A percentile compares a stretch with the other conserved stretches of the same genome.
phyloP scores from a whole-genome alignment of 495 filamentous ascomycete species.

The Alectoria sarmentosa region DNA sequence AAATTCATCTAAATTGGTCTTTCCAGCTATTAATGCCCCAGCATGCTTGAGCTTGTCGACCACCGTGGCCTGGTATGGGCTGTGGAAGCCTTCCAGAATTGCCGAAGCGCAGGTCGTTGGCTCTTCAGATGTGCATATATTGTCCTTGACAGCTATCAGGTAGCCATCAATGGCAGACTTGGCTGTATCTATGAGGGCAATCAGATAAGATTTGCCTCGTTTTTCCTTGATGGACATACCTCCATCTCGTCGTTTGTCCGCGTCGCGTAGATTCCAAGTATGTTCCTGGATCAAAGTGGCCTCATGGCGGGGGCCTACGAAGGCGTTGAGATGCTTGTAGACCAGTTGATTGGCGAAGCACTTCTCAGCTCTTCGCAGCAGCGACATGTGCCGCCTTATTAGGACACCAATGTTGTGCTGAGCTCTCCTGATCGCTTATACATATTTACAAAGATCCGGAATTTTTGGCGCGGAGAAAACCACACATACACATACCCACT shows the following conservation, averaged over 20 bases:
- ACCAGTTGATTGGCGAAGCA: conserved; percentile 41
- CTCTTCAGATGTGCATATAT: conserved; percentile 65
- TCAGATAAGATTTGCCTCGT: neutral
- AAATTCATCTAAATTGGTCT: conserved; percentile 95
- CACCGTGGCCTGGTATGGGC: conserved; percentile 82
- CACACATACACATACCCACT: too few relatives aligned
- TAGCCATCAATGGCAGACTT: conserved; percentile 38
- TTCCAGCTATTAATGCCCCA: conserved; percentile 63
- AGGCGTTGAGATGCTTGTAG: conserved; percentile 38
- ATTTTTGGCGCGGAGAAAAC: too few relatives aligned
- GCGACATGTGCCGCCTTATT: conserved; percentile 18
- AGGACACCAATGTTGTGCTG: neutral
- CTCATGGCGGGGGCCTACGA: conserved; percentile 36
- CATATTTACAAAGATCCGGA: too few relatives aligned
- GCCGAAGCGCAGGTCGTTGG: conserved; percentile 76
- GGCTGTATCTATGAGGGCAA: conserved; percentile 10
- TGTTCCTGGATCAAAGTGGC: conserved; percentile 33
- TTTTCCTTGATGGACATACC: conserved; percentile 25
- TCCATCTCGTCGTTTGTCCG: conserved; percentile 35
- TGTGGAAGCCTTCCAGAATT: conserved; percentile 61
- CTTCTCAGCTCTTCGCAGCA: conserved; percentile 37
- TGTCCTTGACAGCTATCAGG: conserved; percentile 81
- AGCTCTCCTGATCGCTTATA: conserved; percentile 8
- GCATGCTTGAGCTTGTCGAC: conserved; percentile 56
- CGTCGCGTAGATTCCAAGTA: conserved; percentile 29